Conservation (phyloP, 805 yeast genomes). For the Clavispora carvajalis region DNA sequence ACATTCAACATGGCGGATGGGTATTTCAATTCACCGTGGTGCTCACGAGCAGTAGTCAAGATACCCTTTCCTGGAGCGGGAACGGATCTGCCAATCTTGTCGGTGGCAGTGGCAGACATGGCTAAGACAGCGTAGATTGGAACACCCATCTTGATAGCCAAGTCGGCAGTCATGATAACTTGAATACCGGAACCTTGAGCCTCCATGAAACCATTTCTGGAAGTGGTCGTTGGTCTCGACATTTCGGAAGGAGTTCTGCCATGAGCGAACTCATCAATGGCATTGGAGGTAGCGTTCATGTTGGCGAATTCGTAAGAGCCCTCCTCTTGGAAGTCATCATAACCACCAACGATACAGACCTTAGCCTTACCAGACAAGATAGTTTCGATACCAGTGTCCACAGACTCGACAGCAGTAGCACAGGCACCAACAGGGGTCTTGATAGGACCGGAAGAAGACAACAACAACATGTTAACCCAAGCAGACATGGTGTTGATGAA, state of each 20-base stretch:
- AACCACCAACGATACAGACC: slow-evolving; percentile 97
- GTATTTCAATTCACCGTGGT: slow-evolving; percentile 73
- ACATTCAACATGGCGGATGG: slow-evolving; percentile 79
- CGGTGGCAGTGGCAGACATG: slow-evolving; percentile 93
- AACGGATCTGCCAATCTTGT: slow-evolving; percentile 96
- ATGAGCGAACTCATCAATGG: slow-evolving; percentile 79
- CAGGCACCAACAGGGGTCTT: slow-evolving; percentile 99
- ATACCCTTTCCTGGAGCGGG: slow-evolving; percentile 99
- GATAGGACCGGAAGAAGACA: slow-evolving; percentile 97
- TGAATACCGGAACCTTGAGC: slow-evolving; percentile 99
- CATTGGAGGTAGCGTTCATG: slow-evolving; percentile 97
- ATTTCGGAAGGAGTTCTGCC: slow-evolving; percentile 98
- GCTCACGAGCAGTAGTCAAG: slow-evolving; percentile 94
- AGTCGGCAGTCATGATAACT: slow-evolving; percentile 89
- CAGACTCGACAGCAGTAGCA: slow-evolving; percentile 98
- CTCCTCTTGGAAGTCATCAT: slow-evolving; percentile 99
- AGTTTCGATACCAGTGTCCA: slow-evolving; percentile 93
- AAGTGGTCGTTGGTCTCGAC: slow-evolving; percentile 97
- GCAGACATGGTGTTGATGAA: slow-evolving; percentile 99
- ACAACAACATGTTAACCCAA: slow-evolving; percentile 97
- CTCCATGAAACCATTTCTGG: slow-evolving; percentile 98
- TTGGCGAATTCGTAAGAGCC: slow-evolving; percentile 97
- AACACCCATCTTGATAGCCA: slow-evolving; percentile 97
- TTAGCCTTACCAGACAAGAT: slow-evolving; percentile 91
- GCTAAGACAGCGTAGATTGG: slow-evolving; percentile 96